phyloP scores from a whole-genome alignment of 2,329 filamentous ascomycete genomes.

The Ophiocordyceps camponoti-floridani region DNA sequence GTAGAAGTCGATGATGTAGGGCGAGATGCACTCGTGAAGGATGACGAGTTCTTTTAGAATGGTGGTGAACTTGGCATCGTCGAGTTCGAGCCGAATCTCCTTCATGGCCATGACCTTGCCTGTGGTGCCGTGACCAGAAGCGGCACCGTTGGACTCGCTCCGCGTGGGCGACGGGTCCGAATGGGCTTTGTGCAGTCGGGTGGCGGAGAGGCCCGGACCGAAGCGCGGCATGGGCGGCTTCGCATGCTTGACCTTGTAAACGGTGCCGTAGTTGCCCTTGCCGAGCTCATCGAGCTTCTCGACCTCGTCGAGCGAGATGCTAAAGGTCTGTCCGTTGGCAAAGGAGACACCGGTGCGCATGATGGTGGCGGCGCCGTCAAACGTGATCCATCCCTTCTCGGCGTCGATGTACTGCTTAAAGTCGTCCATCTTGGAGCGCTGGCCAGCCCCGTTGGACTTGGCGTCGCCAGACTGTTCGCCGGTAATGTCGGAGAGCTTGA shows the following conservation, averaged over 20 bases:
- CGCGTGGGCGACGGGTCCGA: slow-evolving; percentile 16
- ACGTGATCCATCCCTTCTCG: slow-evolving; percentile 78
- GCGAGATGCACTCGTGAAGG: slow-evolving; percentile 82
- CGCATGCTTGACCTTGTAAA: slow-evolving; percentile 87
- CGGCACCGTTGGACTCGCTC: slow-evolving; percentile 9
- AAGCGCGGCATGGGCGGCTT: slow-evolving; percentile 42
- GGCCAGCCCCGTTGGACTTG: slow-evolving; percentile 17
- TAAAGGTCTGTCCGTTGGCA: slow-evolving; percentile 73
- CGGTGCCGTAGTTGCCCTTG: slow-evolving; percentile 96
- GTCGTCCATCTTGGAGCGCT: slow-evolving; percentile 35
- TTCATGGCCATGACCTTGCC: slow-evolving; percentile 98
- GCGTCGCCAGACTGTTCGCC: slow-evolving; percentile 5
- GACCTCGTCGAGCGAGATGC: slow-evolving; percentile 88
- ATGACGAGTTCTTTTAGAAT: slow-evolving; percentile 98
- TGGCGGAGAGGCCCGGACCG: slow-evolving; percentile 35
- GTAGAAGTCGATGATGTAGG: slow-evolving; percentile 97
- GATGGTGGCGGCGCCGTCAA: slow-evolving; percentile 82
- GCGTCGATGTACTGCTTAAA: slow-evolving; percentile 74
- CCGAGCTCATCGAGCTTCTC: slow-evolving; percentile 85
- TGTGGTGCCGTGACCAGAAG: slow-evolving; percentile 28
- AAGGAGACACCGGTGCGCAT: slow-evolving; percentile 86
- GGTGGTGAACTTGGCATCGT: slow-evolving; percentile 90
- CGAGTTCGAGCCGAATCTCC: slow-evolving; percentile 85
- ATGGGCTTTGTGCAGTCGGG: slow-evolving; percentile 18
- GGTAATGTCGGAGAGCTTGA: slow-evolving; percentile 25